Base-by-base conservation (phyloP, 768 basidiomycete species). In the Dacryopinax primogenitus region DNA sequence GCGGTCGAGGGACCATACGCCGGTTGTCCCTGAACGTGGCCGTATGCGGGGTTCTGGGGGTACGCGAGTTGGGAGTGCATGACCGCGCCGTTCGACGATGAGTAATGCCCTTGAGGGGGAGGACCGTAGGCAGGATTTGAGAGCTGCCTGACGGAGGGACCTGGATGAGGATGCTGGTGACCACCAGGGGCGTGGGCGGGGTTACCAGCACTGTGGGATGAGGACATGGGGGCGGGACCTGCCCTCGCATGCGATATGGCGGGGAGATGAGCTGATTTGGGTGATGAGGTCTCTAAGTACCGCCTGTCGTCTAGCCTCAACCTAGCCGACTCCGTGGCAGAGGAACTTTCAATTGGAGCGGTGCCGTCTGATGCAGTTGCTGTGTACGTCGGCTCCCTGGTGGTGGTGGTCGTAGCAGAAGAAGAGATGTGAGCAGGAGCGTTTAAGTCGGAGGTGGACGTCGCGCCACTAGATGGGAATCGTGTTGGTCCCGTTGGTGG, bases 181-280 rank as follows among this genome's bases (percentile, higher is more conserved):
- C 51, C 51, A 30, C 51, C 51, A 58, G 26, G 15, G 30, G 3
- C 11, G 51, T 58, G 51, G 30, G 51, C 13, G 4, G 51, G 51
- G 51, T 58, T 58, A 28, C 51, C 51, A 58, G 51, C 51, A 58
- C 32, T 58, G 18, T 58, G 51, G 51, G 51, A 58, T 23, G 51
- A 47, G 9, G 45, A 58, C 51, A 58, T 58, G 26, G 51, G 51
- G 4, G 51, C 26, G 9, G 51, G 51, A 58, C 51, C 51, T 28
- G 51, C 51, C 51, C 51, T 58, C 26, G 51, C 51, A 58, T 58
- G 51, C 51, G 51, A 58, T 11, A 58, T 58, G 51, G 51, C 51
- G 51, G 51, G 51, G 26, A 58, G 51, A 58, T 58, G 51, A 9
- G 51, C 51, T 4, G 51, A 58, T 11, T 32, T 58, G 51, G 51